Evolutionary conservation across 2,329 filamentous ascomycete species (phyloP).

Genomic region (Aspergillus fijiensis): DNA sequence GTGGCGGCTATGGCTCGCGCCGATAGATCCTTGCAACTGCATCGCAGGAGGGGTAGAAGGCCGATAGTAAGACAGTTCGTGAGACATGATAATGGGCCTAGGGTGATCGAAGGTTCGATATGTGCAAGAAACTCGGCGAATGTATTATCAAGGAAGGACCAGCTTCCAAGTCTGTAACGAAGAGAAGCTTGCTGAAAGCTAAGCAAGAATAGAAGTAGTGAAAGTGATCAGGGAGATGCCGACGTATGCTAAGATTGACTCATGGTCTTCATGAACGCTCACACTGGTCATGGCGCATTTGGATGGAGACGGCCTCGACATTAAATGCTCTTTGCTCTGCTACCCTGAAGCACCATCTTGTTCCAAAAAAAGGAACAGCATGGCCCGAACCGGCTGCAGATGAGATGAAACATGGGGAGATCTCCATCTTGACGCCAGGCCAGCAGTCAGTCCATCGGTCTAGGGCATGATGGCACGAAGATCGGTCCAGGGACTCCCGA

Average conservation of each 20-base stretch:
- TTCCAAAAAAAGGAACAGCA: conserved; percentile 29
- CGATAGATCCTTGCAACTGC: conserved; percentile 34
- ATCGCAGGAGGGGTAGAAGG: conserved; percentile 46
- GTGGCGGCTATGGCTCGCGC: conserved; percentile 57
- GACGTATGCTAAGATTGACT: conserved; percentile 20
- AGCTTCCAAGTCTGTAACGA: conserved; percentile 25
- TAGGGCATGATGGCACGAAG: conserved; percentile 21
- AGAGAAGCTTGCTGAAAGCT: conserved; percentile 9
- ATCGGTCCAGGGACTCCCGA: conserved; percentile 11
- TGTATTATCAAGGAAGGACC: conserved; percentile 20
- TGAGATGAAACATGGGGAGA: conserved; percentile 43
- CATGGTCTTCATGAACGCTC: conserved; percentile 21
- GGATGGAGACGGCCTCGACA: conserved; percentile 36
- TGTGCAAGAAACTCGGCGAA: conserved; percentile 1
- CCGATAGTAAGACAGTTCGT: conserved; percentile 44
- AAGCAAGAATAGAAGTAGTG: conserved; percentile 5
- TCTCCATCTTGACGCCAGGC: conserved; percentile 34
- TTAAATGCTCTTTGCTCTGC: conserved; percentile 38
- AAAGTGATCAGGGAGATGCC: conserved; percentile 18
- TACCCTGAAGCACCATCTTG: conserved; percentile 20
- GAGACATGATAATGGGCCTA: conserved; percentile 37
- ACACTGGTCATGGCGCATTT: conserved; percentile 15
- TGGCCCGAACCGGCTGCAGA: conserved; percentile 29
- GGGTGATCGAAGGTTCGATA: background rate
- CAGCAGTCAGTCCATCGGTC: conserved; percentile 29